Base-by-base conservation (phyloP, 192 early-diverging fungal species). In the Kickxella alabastrina region DNA sequence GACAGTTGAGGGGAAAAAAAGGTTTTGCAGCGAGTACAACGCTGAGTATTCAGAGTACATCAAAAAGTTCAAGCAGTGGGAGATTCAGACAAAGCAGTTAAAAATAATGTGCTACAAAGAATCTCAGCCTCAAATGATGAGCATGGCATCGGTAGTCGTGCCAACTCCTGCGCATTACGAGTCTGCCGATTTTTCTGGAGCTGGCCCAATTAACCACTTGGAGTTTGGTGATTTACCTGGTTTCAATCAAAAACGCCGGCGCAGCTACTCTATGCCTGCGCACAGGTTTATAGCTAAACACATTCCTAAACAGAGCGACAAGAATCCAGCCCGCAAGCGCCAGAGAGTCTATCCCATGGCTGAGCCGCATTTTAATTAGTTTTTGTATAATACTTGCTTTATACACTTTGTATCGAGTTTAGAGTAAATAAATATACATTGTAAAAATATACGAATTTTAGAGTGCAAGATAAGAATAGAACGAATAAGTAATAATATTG, bases 41-140 rank as follows among this genome's bases (percentile, higher is more conserved):
- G 34, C 29, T 8, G 67, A 57, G 12, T 26, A 57, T 35, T 29
- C 31, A 17, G 35, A 38, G 23, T 70, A 70, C 37, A 53, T 59
- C 12, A 37, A 43, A 12, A 34, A 55, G 3, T 15, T 57, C 15
- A 39, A 32, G n/a, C 34, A 6, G 7, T 41, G 43, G 12, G 23
- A 45, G 37, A 18, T 45, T 3, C 31, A 41, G 18, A 28, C 10
- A 42, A 32, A 29, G 23, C 6, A 32, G 6, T 12, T 32, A 12
- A 32, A 32, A 32, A 32, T 8, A 32, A 8, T 32, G 31, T n/a
- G n/a, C n/a, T n/a, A n/a, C n/a, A n/a, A n/a, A n/a, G n/a, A n/a
- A n/a, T n/a, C n/a, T n/a, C n/a, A n/a, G n/a, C n/a, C n/a, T n/a
- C n/a, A n/a, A n/a, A n/a, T n/a, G n/a, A n/a, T n/a, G n/a, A n/a